Base-by-base conservation (phyloP, 805 yeast species). In the Spencermartinsiella europaea region DNA sequence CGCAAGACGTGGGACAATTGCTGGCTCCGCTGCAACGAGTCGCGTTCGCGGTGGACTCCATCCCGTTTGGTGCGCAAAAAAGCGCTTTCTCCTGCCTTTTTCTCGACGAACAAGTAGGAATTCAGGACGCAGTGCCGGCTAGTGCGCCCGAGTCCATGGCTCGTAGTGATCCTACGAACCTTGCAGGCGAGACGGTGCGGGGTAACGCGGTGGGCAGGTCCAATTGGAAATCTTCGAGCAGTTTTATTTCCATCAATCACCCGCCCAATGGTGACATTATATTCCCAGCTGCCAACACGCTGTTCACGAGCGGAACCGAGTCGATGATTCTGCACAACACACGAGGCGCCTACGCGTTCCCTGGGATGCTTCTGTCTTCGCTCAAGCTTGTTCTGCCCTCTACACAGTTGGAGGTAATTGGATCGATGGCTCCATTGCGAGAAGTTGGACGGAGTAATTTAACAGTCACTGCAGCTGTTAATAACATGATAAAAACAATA, bases 401-500 rank as follows among this genome's bases (percentile, higher is more conserved):
- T 16, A 34, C 34, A 21, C 16, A 22, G n/a, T 16, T 34, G 3
- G 45, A 35, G 3, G 3, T 21, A 10, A 27, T 35, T 2, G 49
- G 31, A 2, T 42, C 42, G 1, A 34, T 47, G 14, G 44, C 49
- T 7, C 57, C 57, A 5, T 34, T 49, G 16, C 37, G 41, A 19
- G 42, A 31, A 4, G 34, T 46, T n/a, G 44, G 42, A 15, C 59
- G 56, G 5, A 58, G 53, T 8, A 60, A 59, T 25, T 65, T 78
- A 43, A 48, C 55, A 3, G 68, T 83, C 44, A 78, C 86, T 0
- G 61, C 67, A 2, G 69, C 70, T 46, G 69, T 72, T 3, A 83
- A 81, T 7, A 83, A 83, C 59, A 68, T 83, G 61, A 67, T 83
- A 51, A 80, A 81, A 59, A 55, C 71, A 4, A 72, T 83, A 49